phyloP scores from a whole-genome alignment of 495 filamentous ascomycete genomes.

The Hypoxylon lenormandii region DNA sequence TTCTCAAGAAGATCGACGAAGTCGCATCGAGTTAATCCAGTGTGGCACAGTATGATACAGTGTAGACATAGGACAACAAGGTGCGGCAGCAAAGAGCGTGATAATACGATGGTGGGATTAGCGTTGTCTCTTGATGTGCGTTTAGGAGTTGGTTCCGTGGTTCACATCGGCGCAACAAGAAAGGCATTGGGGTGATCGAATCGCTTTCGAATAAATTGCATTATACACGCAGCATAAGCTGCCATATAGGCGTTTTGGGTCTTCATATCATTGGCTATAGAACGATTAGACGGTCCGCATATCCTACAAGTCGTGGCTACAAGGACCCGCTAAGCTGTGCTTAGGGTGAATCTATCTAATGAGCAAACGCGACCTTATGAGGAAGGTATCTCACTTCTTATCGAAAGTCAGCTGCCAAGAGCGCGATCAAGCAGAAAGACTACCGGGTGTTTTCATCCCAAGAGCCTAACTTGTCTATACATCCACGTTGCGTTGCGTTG shows the following conservation, averaged over 20 bases:
- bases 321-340: slow-evolving; percentile 25
- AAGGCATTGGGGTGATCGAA: slow-evolving; percentile 32
- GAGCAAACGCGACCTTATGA: slow-evolving; percentile 23
- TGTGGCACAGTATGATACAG: background rate
- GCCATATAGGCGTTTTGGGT: slow-evolving; percentile 35
- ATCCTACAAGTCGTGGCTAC: slow-evolving; percentile 7
- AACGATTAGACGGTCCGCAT: slow-evolving; percentile 10
- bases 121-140: slow-evolving; percentile 30
- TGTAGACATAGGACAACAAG: slow-evolving; percentile 6
- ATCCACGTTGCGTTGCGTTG: slow-evolving; percentile 5
- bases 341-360: slow-evolving; percentile 18
- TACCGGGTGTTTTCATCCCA: background rate
- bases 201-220: slow-evolving; percentile 34
- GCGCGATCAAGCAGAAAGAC: slow-evolving; percentile 8
- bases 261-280: slow-evolving; percentile 36
- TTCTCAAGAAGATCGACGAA: slow-evolving; percentile 55
- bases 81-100: slow-evolving; percentile 3
- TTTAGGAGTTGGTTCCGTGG: slow-evolving; percentile 42
- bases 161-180: slow-evolving; percentile 42
- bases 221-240: slow-evolving; percentile 36
- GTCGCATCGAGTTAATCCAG: slow-evolving; percentile 35
- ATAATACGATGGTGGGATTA: slow-evolving; percentile 23
- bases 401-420: slow-evolving; percentile 1
- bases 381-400: slow-evolving; percentile 14
- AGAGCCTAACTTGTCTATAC: background rate